Base-by-base conservation (phyloP, 768 basidiomycete species). In the Boletus tomentosulus region DNA sequence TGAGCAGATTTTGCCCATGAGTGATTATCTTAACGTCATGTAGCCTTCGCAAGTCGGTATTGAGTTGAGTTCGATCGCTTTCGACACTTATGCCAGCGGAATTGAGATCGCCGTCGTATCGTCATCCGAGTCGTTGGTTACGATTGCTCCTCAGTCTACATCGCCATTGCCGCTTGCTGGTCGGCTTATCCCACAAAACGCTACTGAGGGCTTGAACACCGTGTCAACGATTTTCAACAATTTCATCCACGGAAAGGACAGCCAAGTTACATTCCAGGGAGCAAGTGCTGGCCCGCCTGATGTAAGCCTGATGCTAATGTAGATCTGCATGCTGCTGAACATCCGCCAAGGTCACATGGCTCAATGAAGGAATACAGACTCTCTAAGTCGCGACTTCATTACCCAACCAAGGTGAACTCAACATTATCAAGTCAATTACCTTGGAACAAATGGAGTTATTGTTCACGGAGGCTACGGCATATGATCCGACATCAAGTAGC, bases 1-100 rank as follows among this genome's bases (percentile, higher is more conserved):
- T 85, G 55, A 59, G 80, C 62, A n/a, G 28, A 46, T 13, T 22
- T 35, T 22, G n/a, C 12, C 25, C 22, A 22, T 28, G 9, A 28
- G 11, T 16, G 13, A 5, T 66, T 35, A 66, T 34, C 38, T 22
- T 42, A 48, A 30, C 27, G 31, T 53, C 16, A 1, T 4, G 24
- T 52, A 86, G 83, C 87, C 87, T 30, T 85, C 87, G 1, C 86
- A 87, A 76, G 85, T 89, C 37, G 87, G 87, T 27, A 81, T 89
- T 12, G 71, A 80, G 54, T 73, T 89, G 8, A 78, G 74, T 56
- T 76, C 78, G 3, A 76, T 89, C 49, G 77, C 76, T 1, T 89
- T 89, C 69, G 73, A 82, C 48, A 82, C 81, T 16, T 84, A 74
- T 60, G 75, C 78, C 33, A 74, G 74, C 27, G 71, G 75, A 28